A percentile compares a stretch with the other conserved stretches of the same genome.
These are phyloP conservation scores for Neolentinus lepideus DNA, from an alignment of 1,284 basidiomycete genomes.

Conservation along the genomic window DNA sequence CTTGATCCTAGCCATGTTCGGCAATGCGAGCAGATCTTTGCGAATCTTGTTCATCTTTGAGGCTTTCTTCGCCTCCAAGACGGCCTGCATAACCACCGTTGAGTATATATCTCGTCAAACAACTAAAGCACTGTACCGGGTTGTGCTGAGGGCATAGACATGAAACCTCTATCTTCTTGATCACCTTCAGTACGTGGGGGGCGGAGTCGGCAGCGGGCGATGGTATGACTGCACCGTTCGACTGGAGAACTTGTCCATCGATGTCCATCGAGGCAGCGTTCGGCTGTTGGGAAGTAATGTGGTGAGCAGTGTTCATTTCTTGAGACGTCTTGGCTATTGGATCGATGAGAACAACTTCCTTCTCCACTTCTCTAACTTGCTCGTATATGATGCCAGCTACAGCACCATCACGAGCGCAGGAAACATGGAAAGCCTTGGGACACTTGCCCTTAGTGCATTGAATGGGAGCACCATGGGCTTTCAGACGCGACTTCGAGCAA, in stretches of 20 bases:
- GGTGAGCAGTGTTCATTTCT: not conserved
- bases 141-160: constrained; percentile 79
- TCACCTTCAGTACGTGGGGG: constrained; percentile 48
- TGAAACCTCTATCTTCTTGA: constrained; percentile 67
- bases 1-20: constrained; percentile 68
- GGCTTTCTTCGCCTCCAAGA: constrained; percentile 66
- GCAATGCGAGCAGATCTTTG: constrained; percentile 59
- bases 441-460: constrained; percentile 95
- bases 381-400: constrained; percentile 50
- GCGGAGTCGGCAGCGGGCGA: constrained; percentile 9
- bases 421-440: constrained; percentile 88
- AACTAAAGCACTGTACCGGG: constrained; percentile 46
- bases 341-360: constrained; percentile 62
- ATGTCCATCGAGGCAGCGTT: constrained; percentile 15
- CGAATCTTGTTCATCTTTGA: constrained; percentile 61
- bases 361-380: constrained; percentile 64
- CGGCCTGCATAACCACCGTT: constrained; percentile 33
- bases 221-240: constrained; percentile 7
- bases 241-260: constrained; percentile 5
- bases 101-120: not conserved
- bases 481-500: constrained; percentile 63
- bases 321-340: constrained; percentile 1
- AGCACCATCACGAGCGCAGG: constrained; percentile 68
- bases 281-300: not conserved
- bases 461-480: constrained; percentile 82